Base-by-base conservation (phyloP, 2,329 filamentous ascomycete genomes). In the Aureobasidium pullulans region DNA sequence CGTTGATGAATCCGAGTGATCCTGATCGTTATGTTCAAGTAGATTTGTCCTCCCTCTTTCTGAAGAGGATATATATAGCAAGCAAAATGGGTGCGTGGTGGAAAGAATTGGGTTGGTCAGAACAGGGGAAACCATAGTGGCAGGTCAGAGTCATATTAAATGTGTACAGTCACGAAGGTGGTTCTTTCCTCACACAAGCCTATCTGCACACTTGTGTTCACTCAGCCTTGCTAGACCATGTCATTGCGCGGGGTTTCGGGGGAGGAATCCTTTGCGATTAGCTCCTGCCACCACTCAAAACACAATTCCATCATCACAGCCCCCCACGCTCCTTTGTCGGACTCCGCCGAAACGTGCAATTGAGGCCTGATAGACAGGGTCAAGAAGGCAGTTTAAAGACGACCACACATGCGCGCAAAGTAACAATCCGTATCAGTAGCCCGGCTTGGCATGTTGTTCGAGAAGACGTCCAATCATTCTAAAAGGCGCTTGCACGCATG, bases 171-270 rank as follows among this genome's bases (percentile, higher is more conserved):
- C 19, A 23, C 37, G 28, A 28, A n/a, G 29, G 16, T 47, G 19
- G 40, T 28, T 13, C 13, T 4, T 57, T 47, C 42, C 53, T 37
- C 29, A 57, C 53, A 46, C 40, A 47, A 29, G 32, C 11, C 13
- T 23, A 16, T 31, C 53, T 31, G 42, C 53, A 47, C 53, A 37
- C 15, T 57, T 13, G 42, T 57, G 53, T 47, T 57, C 23, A 39
- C 40, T 56, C 42, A 56, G 52, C 52, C 52, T 56, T 56, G 52
- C 52, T 44, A 16, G 32, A 46, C 23, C 28, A 19, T 54, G 50
- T 54, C 50, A 34, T 44, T 28, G 52, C 39, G 52, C 29, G 40
- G 49, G 37, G 37, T 19, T 9, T 31, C 16, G 23, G 29, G 34
- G 31, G 29, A 43, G 39, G 52, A 56, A 44, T 15, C 39, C 8